Conservation (phyloP, 2,329 filamentous ascomycete genomes). For the Westerdykella aurantiaca region DNA sequence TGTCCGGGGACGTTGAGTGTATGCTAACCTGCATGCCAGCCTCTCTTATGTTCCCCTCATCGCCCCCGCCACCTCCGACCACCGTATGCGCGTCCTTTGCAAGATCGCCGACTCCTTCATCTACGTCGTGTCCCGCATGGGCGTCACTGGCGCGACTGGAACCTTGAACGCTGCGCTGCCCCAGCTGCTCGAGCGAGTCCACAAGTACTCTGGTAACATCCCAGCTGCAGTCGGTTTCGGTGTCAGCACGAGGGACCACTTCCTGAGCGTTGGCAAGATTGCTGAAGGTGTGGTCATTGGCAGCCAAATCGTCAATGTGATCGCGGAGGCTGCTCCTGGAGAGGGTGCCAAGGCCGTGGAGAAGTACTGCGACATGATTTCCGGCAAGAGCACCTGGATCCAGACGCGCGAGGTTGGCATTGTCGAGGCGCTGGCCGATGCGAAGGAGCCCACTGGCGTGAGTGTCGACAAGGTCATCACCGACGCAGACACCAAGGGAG, state of each 20-base stretch:
- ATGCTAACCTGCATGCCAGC: constrained; percentile 39
- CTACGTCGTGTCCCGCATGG: constrained; percentile 96
- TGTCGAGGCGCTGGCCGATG: constrained; percentile 60
- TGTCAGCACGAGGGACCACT: constrained; percentile 92
- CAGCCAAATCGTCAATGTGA: constrained; percentile 82
- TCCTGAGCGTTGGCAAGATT: constrained; percentile 73
- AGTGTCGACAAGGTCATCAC: constrained; percentile 65
- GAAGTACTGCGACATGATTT: constrained; percentile 76
- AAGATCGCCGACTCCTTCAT: constrained; percentile 97
- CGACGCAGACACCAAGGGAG: constrained; percentile 51
- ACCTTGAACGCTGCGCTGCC: constrained; percentile 76
- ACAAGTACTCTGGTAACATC: constrained; percentile 84
- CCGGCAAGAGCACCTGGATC: constrained; percentile 49
- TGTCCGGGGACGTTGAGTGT: background rate
- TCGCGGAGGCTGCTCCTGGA: constrained; percentile 63
- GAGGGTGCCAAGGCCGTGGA: constrained; percentile 67
- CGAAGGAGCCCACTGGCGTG: constrained; percentile 56
- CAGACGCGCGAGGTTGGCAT: constrained; percentile 63
- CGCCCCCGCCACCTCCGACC: constrained; percentile 84
- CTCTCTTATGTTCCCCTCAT: constrained; percentile 97
- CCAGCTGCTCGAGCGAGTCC: constrained; percentile 75
- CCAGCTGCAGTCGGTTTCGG: constrained; percentile 93
- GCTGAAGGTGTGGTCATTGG: constrained; percentile 96
- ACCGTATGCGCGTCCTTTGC: constrained; percentile 92
- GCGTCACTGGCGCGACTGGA: constrained; percentile 86